Percentiles rank a stretch among this genome's conserved stretches.
Conservation (phyloP, 306 rosid species). For the Echinosophora koreensis region DNA sequence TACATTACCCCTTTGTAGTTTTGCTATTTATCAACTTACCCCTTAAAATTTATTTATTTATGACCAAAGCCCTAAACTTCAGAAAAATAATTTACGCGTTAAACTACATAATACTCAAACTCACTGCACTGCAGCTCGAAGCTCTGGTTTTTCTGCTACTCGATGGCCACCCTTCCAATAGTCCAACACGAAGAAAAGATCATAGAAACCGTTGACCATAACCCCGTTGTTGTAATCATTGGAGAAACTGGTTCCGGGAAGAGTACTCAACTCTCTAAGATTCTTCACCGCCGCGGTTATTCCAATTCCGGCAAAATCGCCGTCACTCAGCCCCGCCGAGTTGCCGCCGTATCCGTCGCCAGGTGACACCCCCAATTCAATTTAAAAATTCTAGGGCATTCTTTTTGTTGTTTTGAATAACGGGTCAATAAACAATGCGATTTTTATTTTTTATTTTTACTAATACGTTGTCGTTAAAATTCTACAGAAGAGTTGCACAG, state of each 20-base stretch:
- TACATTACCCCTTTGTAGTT: too few relatives aligned
- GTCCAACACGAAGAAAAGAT: constrained; percentile 85
- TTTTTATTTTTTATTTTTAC: background rate
- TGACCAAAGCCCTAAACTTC: too few relatives aligned
- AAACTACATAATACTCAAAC: too few relatives aligned
- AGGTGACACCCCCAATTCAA: constrained; percentile 51
- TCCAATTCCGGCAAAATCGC: constrained; percentile 72
- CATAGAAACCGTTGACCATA: constrained; percentile 70
- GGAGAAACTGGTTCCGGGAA: constrained; percentile 98
- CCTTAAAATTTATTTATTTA: too few relatives aligned
- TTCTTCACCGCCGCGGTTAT: constrained; percentile 82
- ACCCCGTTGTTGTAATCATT: constrained; percentile 75
- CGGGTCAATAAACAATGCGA: background rate
- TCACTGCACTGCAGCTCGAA: background rate
- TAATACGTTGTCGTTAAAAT: constrained; percentile 35
- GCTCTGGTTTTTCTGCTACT: background rate
- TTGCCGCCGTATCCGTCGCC: constrained; percentile 93
- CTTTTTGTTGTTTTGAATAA: background rate
- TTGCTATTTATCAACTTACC: too few relatives aligned
- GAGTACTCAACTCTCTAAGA: constrained; percentile 97
- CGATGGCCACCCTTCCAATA: constrained; percentile 85
- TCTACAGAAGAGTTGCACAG: constrained; percentile 85
- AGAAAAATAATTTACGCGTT: too few relatives aligned
- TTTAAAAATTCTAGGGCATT: background rate
- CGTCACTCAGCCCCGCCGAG: constrained; percentile 97